These are phyloP conservation scores for Myochromella boudieri DNA, from an alignment of 768 basidiomycete genomes.

Conservation along the genomic window DNA sequence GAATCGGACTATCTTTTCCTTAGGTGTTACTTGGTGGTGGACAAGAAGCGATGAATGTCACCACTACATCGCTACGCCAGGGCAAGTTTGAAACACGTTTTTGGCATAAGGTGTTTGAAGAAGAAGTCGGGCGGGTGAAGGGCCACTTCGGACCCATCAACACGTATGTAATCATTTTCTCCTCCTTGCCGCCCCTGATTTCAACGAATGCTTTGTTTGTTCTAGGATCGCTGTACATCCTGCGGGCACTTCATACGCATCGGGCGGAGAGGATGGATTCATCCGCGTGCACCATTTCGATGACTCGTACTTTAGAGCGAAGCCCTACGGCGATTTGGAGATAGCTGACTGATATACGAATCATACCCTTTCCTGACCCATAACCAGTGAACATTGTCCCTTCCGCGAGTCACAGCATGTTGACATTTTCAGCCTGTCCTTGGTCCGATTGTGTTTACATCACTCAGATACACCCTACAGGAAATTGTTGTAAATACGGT, in stretches of 20 bases:
- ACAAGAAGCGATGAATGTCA: slow-evolving; percentile 97
- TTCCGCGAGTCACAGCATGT: no score
- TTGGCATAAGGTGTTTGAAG: slow-evolving; percentile 97
- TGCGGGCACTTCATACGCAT: slow-evolving; percentile 83
- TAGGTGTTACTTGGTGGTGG: slow-evolving; percentile 93
- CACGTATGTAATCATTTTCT: slow-evolving; percentile 60
- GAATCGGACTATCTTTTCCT: no score
- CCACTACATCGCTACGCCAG: slow-evolving; percentile 89
- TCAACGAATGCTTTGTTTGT: slow-evolving; percentile 12
- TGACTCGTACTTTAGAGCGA: slow-evolving; percentile 88
- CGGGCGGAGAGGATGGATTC: slow-evolving; percentile 96
- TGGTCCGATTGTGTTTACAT: no score
- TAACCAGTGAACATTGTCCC: no score
- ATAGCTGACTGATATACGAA: slow-evolving; percentile 42
- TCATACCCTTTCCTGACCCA: slow-evolving; percentile 9
- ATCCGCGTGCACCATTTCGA: slow-evolving; percentile 92
- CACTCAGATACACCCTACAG: no score
- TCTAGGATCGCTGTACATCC: slow-evolving; percentile 93
- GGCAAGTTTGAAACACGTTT: slow-evolving; percentile 98
- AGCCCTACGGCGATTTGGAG: slow-evolving; percentile 90
- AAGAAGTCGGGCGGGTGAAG: slow-evolving; percentile 95
- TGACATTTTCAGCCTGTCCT: no score
- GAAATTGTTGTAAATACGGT: no score
- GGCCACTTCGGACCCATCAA: slow-evolving; percentile 97
- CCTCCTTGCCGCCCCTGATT: background rate